Percentiles rank a stretch among this genome's conserved stretches.
phyloP scores from a whole-genome alignment of 2,329 filamentous ascomycete genomes.

The Verticillium zaregamsianum region DNA sequence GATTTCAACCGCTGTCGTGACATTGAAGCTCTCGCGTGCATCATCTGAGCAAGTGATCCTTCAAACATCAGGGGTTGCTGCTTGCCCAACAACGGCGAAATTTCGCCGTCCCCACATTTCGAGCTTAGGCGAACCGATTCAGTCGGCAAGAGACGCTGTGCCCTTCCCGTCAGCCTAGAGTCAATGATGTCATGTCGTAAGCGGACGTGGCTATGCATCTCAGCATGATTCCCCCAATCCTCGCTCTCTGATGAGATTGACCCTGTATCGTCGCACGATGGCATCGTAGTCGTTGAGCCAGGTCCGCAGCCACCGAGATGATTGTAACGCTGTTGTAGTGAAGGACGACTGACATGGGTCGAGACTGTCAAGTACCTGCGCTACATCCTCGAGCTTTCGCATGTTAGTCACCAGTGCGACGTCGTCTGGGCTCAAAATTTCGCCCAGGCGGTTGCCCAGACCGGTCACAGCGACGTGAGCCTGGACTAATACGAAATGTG shows the following conservation, averaged over 20 bases:
- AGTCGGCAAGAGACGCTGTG: neutral
- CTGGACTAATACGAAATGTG: neutral
- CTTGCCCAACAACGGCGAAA: conserved; percentile 1
- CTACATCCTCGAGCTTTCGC: conserved; percentile 1
- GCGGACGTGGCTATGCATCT: neutral
- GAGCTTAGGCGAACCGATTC: neutral
- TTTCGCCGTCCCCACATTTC: conserved; percentile 1
- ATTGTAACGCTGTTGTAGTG: neutral
- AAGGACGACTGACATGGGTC: neutral
- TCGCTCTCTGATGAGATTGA: neutral
- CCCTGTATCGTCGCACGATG: neutral
- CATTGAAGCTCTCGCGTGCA: neutral
- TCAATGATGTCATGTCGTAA: neutral
- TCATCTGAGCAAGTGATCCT: neutral
- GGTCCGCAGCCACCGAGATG: neutral
- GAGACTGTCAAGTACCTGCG: neutral
- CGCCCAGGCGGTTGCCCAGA: neutral
- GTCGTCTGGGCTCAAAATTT: neutral
- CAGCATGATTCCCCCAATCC: neutral
- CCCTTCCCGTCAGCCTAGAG: neutral
- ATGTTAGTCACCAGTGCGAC: neutral
- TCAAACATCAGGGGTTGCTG: neutral
- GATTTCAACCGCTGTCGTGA: neutral
- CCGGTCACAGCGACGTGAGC: neutral
- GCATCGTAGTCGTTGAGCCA: neutral